Base-by-base conservation (phyloP, 805 yeast genomes). In the Metschnikowia peoriensis region DNA sequence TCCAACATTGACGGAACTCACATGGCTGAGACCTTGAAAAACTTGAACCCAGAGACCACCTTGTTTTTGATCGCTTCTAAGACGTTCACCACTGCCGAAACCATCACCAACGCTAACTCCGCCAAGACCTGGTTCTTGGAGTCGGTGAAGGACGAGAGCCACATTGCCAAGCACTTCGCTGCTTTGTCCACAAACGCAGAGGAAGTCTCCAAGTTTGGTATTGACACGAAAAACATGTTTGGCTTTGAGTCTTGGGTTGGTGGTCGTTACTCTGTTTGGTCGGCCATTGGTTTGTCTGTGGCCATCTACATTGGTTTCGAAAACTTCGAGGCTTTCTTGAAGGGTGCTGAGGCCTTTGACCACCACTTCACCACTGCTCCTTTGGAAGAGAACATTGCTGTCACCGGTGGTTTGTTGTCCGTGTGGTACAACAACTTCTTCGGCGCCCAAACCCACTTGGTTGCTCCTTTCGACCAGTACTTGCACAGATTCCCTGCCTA, bases 181-280 rank as follows among this genome's bases (percentile, higher is more conserved):
- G 99, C 99, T 53, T 80, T 94, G 61, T 89, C 97, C 57, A 94
- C 99, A 58, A 94, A 94, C 72, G 96, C 89, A 56, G 75, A 73
- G 48, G 97, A 88, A 74, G 99, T 94, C 59, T 80, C 86, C 66
- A 88, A 89, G 77, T 94, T 94, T 66, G 99, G 99, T 68, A 94
- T 94, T 63, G 98, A 94, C 78, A 84, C 97, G 70, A 87, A 84
- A 72, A 94, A 94, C 81, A 94, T 94, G 99, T 94, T 94, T 75
- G 98, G 96, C 59, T 94, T 94, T 67, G 97, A 92, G 73, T 86
- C 78, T 77, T 94, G 99, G 99, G 99, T 94, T 60, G 99, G 99
- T 68, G 99, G 99, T 70, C 88, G 99, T 76, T 94, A 94, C 85
- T 94, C 99, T n/a, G 99, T 94, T 57, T 94, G 99, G 99, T 89